A percentile compares a stretch with the other conserved stretches of the same genome.
phyloP scores from a whole-genome alignment of 371 early-diverging fungal species.

The Mortierella sp. region DNA sequence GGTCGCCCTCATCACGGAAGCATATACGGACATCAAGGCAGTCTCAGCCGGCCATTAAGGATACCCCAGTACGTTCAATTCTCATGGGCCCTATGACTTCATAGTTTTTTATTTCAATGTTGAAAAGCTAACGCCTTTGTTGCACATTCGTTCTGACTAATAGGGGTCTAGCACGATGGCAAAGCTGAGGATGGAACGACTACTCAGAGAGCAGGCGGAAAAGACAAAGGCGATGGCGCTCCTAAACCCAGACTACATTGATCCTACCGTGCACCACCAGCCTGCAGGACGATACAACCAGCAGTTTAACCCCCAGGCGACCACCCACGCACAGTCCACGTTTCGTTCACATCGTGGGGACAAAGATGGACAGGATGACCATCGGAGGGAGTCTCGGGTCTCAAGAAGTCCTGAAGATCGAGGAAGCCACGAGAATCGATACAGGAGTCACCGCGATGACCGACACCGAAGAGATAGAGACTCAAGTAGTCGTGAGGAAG shows the following conservation, averaged over 20 bases:
- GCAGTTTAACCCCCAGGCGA: conserved; percentile 50
- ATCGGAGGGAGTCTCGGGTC: background rate
- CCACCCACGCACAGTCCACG: conserved; percentile 24
- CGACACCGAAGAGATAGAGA: background rate
- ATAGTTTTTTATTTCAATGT: too few relatives aligned
- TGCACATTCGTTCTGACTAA: background rate
- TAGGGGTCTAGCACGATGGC: conserved; percentile 29
- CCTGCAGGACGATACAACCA: conserved; percentile 34
- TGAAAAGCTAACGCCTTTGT: background rate
- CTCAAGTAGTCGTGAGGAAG: background rate
- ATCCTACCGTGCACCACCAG: conserved; percentile 22
- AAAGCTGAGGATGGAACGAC: conserved; percentile 38
- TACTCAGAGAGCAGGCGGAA: conserved; percentile 42
- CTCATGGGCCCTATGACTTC: background rate
- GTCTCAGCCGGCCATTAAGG: background rate
- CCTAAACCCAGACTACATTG: conserved; percentile 19
- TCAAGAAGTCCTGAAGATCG: background rate
- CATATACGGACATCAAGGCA: background rate
- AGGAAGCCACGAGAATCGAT: background rate
- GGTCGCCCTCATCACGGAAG: conserved; percentile 22
- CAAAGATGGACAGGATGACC: background rate
- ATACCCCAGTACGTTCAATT: background rate
- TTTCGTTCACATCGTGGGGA: background rate
- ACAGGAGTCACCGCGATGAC: background rate
- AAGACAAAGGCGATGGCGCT: conserved; percentile 17